A percentile compares a stretch with the other conserved stretches of the same genome.
Evolutionary conservation across 2,329 filamentous ascomycete species (phyloP).

Genomic region (Trichoderma cornu-damae): DNA sequence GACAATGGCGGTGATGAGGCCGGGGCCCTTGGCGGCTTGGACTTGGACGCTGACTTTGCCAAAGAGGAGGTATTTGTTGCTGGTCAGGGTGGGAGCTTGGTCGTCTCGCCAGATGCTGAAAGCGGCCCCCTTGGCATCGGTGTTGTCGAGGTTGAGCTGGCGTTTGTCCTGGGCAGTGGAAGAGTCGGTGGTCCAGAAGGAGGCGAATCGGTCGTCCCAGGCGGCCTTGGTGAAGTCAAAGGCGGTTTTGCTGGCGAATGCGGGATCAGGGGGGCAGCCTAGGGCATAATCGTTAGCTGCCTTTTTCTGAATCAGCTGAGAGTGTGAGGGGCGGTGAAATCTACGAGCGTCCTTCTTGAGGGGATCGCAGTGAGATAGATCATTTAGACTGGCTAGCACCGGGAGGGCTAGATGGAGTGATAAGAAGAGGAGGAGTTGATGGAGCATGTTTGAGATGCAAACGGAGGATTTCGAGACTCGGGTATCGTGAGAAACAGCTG

Average conservation of each 20-base stretch:
- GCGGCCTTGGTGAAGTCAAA: slow-evolving; percentile 61
- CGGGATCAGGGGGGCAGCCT: slow-evolving; percentile 60
- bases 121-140: slow-evolving; percentile 28
- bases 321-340: not conserved
- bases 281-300: not conserved
- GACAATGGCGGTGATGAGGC: slow-evolving; percentile 72
- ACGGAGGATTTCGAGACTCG: not conserved
- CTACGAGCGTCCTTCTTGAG: slow-evolving; percentile 27
- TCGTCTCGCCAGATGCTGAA: slow-evolving; percentile 53
- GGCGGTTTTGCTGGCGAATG: slow-evolving; percentile 49
- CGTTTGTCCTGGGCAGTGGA: slow-evolving; percentile 26
- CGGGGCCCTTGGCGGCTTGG: slow-evolving; percentile 65
- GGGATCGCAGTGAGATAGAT: slow-evolving; percentile 26
- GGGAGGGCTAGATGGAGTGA: slow-evolving; percentile 8
- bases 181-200: slow-evolving; percentile 34
- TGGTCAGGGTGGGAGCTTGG: slow-evolving; percentile 58
- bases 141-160: slow-evolving; percentile 26
- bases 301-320: not conserved
- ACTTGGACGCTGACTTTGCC: slow-evolving; percentile 65
- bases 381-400: slow-evolving; percentile 21
- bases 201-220: slow-evolving; percentile 35
- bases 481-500: not conserved
- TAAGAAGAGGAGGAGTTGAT: not conserved
- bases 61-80: slow-evolving; percentile 79
- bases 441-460: not conserved